Conservation (phyloP, 495 filamentous ascomycete species). For the Neurospora sp. region DNA sequence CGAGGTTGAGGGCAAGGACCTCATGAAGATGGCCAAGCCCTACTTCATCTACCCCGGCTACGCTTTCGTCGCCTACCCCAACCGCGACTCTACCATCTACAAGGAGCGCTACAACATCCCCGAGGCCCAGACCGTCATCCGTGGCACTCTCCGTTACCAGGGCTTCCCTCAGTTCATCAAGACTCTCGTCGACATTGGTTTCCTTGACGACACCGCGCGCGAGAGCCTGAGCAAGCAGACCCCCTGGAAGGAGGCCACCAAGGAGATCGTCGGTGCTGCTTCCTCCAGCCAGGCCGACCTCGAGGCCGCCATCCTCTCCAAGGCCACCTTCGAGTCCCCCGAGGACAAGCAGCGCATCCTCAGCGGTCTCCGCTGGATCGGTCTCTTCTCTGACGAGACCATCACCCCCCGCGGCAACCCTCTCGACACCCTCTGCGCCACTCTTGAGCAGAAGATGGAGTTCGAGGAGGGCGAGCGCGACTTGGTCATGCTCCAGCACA, state of each 20-base stretch:
- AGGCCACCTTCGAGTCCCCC: constrained; percentile 56
- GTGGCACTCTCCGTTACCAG: constrained; percentile 69
- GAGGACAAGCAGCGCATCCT: constrained; percentile 72
- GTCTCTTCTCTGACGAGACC: constrained; percentile 68
- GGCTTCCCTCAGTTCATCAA: constrained; percentile 86
- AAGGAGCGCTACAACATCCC: constrained; percentile 84
- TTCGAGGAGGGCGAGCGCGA: constrained; percentile 78
- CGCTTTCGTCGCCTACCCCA: constrained; percentile 87
- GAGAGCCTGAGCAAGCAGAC: constrained; percentile 50
- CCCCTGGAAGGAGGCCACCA: constrained; percentile 72
- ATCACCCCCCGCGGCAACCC: constrained; percentile 70
- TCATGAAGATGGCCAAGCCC: constrained; percentile 83
- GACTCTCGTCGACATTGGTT: constrained; percentile 77
- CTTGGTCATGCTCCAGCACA: constrained; percentile 75
- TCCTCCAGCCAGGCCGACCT: constrained; percentile 57
- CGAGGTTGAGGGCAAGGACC: constrained; percentile 45
- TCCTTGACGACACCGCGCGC: constrained; percentile 58
- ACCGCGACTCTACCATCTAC: constrained; percentile 81
- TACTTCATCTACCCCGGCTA: constrained; percentile 85
- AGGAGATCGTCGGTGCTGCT: constrained; percentile 57
- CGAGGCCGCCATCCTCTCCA: constrained; percentile 58
- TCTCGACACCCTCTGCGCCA: constrained; percentile 81
- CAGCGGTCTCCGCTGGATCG: constrained; percentile 72
- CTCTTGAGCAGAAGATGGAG: constrained; percentile 85
- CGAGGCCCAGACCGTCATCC: constrained; percentile 62